A percentile compares a stretch with the other conserved stretches of the same genome.
These are phyloP conservation scores for Xylariomycetidae sp. DNA, from an alignment of 2,329 filamentous ascomycete genomes.

Conservation along the genomic window DNA sequence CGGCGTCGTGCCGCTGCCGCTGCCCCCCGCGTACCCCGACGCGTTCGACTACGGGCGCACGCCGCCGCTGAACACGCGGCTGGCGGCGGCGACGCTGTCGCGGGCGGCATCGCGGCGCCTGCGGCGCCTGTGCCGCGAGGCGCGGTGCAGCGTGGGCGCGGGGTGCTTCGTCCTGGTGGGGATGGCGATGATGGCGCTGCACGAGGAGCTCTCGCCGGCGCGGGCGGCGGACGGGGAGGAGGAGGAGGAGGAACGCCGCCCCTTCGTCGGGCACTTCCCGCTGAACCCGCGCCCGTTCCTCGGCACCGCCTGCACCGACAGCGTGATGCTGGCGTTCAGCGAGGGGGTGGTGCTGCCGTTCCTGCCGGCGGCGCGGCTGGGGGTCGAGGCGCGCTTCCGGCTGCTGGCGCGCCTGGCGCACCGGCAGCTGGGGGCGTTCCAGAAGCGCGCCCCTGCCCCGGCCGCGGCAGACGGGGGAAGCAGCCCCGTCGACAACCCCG, in stretches of 20 bases:
- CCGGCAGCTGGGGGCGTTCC: slow-evolving; percentile 10
- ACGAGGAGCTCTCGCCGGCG: slow-evolving; percentile 12
- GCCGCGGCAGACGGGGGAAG: not conserved
- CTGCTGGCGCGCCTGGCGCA: slow-evolving; percentile 11
- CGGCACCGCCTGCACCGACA: slow-evolving; percentile 5
- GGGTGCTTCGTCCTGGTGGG: slow-evolving; percentile 17
- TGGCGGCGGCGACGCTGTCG: slow-evolving; percentile 4
- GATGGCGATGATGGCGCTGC: slow-evolving; percentile 19
- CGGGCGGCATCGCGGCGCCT: slow-evolving; percentile 12
- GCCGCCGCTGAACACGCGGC: slow-evolving; percentile 17
- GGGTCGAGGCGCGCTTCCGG: slow-evolving; percentile 9
- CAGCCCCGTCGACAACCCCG: not conserved
- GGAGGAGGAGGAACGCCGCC: slow-evolving; percentile 2
- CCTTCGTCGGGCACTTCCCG: slow-evolving; percentile 11
- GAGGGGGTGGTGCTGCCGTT: slow-evolving; percentile 11
- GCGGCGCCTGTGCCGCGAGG: slow-evolving; percentile 15
- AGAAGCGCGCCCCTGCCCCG: slow-evolving; percentile 11
- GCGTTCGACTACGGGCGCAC: slow-evolving; percentile 15
- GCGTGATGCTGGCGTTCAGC: slow-evolving; percentile 11
- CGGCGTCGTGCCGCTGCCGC: slow-evolving; percentile 1
- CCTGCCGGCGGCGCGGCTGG: slow-evolving; percentile 8
- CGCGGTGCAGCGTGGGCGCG: slow-evolving; percentile 17
- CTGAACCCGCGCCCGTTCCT: slow-evolving; percentile 13
- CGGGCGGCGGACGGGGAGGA: too few relatives aligned
- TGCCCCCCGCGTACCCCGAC: slow-evolving; percentile 9